Evolutionary conservation across 176 grass and related monocot genomes (phyloP).

Genomic region (Aegilops sharonensis): DNA sequence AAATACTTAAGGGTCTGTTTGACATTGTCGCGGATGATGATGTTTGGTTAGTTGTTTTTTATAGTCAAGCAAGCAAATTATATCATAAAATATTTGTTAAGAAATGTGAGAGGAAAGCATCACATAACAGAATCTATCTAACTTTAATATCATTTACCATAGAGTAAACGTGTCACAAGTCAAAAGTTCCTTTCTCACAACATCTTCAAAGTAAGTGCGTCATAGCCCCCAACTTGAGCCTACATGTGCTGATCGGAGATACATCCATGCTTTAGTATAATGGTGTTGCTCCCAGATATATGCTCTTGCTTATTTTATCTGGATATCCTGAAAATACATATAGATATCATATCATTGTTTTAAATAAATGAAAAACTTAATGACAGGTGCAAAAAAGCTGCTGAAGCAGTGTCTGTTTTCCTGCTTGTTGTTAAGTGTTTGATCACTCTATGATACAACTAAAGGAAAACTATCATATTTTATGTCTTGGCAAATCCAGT

Average conservation of each 20-base stretch:
- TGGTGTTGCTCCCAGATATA: neutral
- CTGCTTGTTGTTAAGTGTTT: neutral
- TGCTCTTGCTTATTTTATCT: neutral
- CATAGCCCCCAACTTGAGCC: neutral
- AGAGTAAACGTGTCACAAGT: neutral
- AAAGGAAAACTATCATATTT: neutral
- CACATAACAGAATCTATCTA: neutral
- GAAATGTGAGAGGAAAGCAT: neutral
- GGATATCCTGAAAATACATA: neutral
- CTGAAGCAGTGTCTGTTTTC: neutral
- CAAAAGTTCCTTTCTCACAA: neutral
- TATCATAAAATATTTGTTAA: neutral
- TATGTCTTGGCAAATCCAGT: neutral
- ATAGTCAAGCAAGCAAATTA: neutral
- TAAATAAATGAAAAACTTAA: neutral
- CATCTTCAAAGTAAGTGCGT: neutral
- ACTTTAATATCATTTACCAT: neutral
- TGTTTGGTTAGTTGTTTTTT: neutral
- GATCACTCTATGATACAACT: neutral
- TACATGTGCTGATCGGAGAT: neutral
- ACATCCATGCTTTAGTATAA: neutral
- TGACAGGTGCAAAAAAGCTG: neutral
- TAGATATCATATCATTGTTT: neutral
- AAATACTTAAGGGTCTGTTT: neutral
- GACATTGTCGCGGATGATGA: neutral